Evolutionary conservation across 2,329 filamentous ascomycete genomes (phyloP).

Genomic region (Diaporthe caulivora): DNA sequence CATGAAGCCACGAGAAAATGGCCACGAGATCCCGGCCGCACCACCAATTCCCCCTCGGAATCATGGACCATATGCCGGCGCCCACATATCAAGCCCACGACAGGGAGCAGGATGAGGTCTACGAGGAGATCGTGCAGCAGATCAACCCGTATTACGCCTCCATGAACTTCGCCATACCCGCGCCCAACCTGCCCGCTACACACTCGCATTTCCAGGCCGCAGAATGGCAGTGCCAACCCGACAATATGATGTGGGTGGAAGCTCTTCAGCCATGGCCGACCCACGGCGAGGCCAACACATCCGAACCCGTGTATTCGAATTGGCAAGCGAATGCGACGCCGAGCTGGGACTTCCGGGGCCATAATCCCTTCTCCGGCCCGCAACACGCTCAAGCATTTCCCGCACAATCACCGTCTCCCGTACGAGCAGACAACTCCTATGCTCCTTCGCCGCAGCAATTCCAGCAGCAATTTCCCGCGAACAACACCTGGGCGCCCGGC

Average conservation of each 20-base stretch:
- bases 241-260: constrained; percentile 31
- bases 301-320: background rate
- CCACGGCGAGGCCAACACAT: constrained; percentile 5
- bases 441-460: background rate
- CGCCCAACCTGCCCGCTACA: constrained; percentile 1
- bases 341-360: constrained; percentile 20
- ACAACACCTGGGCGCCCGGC: constrained; percentile 2
- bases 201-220: constrained; percentile 31
- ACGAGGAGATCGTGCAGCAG: constrained; percentile 23
- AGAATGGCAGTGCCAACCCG: constrained; percentile 28
- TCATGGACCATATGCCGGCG: constrained; percentile 5
- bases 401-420: background rate
- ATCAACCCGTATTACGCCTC: constrained; percentile 24
- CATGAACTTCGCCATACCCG: constrained; percentile 15
- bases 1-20: constrained; percentile 20
- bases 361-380: background rate
- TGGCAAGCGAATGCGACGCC: constrained; percentile 15
- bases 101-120: constrained; percentile 14
- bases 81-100: background rate
- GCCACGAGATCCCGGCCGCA: constrained; percentile 14
- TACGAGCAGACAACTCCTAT: constrained; percentile 11
- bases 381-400: background rate
- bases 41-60: constrained; percentile 1
- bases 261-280: constrained; percentile 27
- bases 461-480: background rate